Evolutionary conservation across 306 rosid species (phyloP).

Genomic region (Cucumis cinereus): DNA sequence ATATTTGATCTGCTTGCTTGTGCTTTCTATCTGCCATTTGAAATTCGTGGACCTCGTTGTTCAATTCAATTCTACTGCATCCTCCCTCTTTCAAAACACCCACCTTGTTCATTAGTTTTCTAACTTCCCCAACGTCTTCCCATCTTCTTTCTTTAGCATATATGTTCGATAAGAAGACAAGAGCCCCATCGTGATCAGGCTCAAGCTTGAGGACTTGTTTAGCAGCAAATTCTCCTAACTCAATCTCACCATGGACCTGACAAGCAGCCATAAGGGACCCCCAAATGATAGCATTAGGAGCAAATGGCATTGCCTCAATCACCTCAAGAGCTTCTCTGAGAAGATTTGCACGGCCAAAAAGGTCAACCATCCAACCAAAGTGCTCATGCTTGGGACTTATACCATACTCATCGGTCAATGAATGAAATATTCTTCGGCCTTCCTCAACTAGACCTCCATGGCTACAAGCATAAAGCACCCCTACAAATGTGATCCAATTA

Average conservation of each 20-base stretch:
- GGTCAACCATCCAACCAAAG: constrained; percentile 91
- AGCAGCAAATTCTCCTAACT: constrained; percentile 77
- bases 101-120: constrained; percentile 42
- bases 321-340: constrained; percentile 64
- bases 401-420: constrained; percentile 45
- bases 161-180: constrained; percentile 60
- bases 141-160: constrained; percentile 74
- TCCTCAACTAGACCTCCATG: constrained; percentile 71
- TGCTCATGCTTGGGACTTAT: constrained; percentile 67
- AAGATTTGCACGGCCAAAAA: constrained; percentile 68
- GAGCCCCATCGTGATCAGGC: constrained; percentile 73
- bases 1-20: constrained; percentile 45
- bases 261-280: constrained; percentile 89
- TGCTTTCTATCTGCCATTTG: constrained; percentile 71
- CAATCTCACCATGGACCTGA: constrained; percentile 44
- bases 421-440: constrained; percentile 42
- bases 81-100: constrained; percentile 72
- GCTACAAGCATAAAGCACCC: constrained; percentile 86
- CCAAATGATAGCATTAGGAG: constrained; percentile 76
- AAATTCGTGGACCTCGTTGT: constrained; percentile 55
- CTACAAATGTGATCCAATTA: constrained; percentile 67
- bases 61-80: constrained; percentile 50
- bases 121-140: constrained; percentile 54
- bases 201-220: constrained; percentile 55
- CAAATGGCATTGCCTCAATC: constrained; percentile 65